These are phyloP conservation scores for Eucalyptus camaldulensis DNA, from an alignment of 345 rosid species.

Conservation along the genomic window DNA sequence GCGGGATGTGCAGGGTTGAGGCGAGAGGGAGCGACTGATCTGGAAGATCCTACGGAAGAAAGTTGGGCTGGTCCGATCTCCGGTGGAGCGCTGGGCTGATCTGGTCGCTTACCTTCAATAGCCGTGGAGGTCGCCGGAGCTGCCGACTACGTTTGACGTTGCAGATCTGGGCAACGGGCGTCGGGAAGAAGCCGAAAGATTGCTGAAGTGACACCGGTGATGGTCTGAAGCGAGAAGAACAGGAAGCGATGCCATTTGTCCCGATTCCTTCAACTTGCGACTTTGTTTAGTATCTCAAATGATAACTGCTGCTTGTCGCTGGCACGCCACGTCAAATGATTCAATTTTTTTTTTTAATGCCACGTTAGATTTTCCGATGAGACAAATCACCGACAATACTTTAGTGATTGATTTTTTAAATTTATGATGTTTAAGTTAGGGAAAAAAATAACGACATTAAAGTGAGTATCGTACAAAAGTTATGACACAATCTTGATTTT, in stretches of 20 bases:
- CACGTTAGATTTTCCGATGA: rapidly evolving
- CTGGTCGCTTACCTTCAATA: neutral
- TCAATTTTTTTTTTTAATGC: neutral
- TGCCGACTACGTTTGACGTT: neutral
- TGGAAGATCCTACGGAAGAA: neutral
- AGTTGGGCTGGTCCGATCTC: neutral
- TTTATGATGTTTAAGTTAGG: neutral
- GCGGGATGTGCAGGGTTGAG: neutral
- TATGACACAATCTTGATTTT: rapidly evolving
- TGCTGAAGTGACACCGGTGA: neutral
- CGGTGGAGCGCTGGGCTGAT: neutral
- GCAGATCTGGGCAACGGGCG: neutral
- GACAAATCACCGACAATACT: neutral
- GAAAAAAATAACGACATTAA: too few relatives aligned
- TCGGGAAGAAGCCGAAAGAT: neutral
- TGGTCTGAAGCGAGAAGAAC: neutral
- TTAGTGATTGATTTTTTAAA: too few relatives aligned
- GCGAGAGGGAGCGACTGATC: neutral
- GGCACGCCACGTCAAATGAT: neutral
- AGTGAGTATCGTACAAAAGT: too few relatives aligned
- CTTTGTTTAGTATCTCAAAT: neutral
- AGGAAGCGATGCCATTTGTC: neutral
- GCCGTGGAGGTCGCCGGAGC: neutral
- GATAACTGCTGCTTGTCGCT: neutral
- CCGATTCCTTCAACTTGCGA: neutral